These are phyloP conservation scores for Carex littledalei DNA, from an alignment of 176 grass and related monocot genomes.

Conservation along the genomic window DNA sequence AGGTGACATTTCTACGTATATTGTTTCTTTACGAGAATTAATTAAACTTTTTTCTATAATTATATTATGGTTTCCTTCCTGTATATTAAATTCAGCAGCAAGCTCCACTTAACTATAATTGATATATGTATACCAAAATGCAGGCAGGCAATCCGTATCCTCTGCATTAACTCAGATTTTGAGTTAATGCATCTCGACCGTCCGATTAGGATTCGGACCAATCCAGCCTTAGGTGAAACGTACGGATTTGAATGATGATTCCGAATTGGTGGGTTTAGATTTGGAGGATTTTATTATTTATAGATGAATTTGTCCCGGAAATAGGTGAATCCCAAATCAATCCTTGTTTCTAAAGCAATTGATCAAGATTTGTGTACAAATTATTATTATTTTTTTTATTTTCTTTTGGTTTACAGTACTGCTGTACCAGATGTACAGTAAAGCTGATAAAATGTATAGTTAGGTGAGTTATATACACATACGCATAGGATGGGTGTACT, in stretches of 20 bases:
- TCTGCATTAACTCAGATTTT: too few relatives aligned
- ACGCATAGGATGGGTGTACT: background rate
- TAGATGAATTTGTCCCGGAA: conserved; percentile 57
- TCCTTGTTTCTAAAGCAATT: background rate
- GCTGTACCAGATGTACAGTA: background rate
- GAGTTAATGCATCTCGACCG: too few relatives aligned
- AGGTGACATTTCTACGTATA: background rate
- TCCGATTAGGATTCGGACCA: too few relatives aligned
- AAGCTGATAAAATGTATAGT: background rate
- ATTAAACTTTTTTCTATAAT: background rate
- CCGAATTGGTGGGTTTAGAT: conserved; percentile 36
- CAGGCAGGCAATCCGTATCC: too few relatives aligned
- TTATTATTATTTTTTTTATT: background rate
- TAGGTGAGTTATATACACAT: background rate
- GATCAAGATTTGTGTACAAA: conserved; percentile 1
- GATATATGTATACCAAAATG: too few relatives aligned
- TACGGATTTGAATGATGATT: conserved; percentile 48
- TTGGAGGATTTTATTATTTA: conserved; percentile 40
- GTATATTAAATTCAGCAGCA: too few relatives aligned
- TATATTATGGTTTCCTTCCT: too few relatives aligned
- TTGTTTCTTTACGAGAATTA: background rate
- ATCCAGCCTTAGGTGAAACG: too few relatives aligned
- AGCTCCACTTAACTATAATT: too few relatives aligned
- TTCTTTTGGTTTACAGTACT: background rate
- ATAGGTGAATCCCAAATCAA: background rate